Base-by-base conservation (phyloP, 305 asterid species). In the Plantago lanceolata region DNA sequence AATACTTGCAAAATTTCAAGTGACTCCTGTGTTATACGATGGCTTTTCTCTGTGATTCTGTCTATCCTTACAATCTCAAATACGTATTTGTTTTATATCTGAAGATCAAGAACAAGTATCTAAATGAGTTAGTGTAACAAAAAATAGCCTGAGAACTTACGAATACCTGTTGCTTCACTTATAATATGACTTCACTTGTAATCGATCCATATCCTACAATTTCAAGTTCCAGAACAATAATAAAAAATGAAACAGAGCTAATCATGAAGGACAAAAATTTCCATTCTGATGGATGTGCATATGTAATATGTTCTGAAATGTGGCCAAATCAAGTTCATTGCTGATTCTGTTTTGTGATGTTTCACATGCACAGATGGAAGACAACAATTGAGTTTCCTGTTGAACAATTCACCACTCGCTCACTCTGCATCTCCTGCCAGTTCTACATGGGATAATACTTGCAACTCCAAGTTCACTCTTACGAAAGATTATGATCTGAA, bases 401-500 rank as follows among this genome's bases (percentile, higher is more conserved):
- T 73, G 78, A 86, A 81, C 79, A 67, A 74, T 51, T 40, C 71
- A 49, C 75, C 82, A 37, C 64, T 64, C 24, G n/a, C 73, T 59
- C 78, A 71, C 71, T 69, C 75, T 17, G 67, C 74, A 79, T 64
- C 66, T 71, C 63, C 80, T 64, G 84, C 71, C 43, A 71, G 65
- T 71, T 47, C 82, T 19, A 63, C 75, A 57, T 86, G 87, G 90
- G 82, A 81, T 51, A 78, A 71, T 71, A 48, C 78, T 20, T 47
- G 70, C 69, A 68, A 64, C 77, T 72, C 96, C 70, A 86, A 81
- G 81, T 88, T 88, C 78, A 84, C 90, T 26, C 70, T 84, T 2
- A 82, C 89, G 9, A 78, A 74, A 72, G 89, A 71, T 45, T 77
- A 65, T 66, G 60, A 83, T 19, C 54, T 68, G 50, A 86, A 75